phyloP scores from a whole-genome alignment of 106 monocot genomes.

The Dendrobium nobile region DNA sequence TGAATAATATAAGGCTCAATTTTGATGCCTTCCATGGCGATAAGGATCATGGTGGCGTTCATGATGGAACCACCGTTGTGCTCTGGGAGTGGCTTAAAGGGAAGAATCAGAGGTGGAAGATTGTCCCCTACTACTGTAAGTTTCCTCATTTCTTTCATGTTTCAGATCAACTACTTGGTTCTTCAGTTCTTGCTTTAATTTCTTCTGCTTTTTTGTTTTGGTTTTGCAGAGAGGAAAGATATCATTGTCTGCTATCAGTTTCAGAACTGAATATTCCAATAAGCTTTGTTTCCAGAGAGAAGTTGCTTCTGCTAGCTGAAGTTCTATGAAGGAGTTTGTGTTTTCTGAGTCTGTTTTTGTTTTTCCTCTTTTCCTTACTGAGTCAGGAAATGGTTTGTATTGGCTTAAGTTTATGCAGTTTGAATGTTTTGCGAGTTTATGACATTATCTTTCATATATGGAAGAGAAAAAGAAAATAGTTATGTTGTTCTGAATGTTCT shows the following conservation, averaged over 20 bases:
- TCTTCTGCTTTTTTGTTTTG: background rate
- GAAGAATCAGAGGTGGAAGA: conserved; percentile 44
- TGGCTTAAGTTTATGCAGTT: background rate
- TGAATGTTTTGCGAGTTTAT: background rate
- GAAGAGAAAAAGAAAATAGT: background rate
- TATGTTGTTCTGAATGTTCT: background rate
- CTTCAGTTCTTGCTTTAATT: background rate
- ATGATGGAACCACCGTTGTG: conserved; percentile 30
- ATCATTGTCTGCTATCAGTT: background rate
- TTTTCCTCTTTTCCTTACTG: background rate
- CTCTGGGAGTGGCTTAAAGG: conserved; percentile 38
- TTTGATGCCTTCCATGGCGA: conserved; percentile 46
- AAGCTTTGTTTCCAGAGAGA: background rate
- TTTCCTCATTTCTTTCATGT: background rate
- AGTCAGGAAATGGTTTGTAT: background rate
- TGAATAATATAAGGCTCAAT: conserved; percentile 42
- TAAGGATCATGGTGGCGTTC: conserved; percentile 33
- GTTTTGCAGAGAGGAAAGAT: background rate
- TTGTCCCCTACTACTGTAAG: conserved; percentile 16
- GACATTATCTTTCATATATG: background rate
- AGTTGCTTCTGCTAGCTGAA: background rate
- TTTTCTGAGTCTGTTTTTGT: background rate
- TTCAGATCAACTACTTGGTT: background rate
- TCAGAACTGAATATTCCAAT: background rate
- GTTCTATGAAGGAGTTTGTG: background rate